phyloP scores from a whole-genome alignment of 1,284 basidiomycete species.

The Omphalotus olearius region DNA sequence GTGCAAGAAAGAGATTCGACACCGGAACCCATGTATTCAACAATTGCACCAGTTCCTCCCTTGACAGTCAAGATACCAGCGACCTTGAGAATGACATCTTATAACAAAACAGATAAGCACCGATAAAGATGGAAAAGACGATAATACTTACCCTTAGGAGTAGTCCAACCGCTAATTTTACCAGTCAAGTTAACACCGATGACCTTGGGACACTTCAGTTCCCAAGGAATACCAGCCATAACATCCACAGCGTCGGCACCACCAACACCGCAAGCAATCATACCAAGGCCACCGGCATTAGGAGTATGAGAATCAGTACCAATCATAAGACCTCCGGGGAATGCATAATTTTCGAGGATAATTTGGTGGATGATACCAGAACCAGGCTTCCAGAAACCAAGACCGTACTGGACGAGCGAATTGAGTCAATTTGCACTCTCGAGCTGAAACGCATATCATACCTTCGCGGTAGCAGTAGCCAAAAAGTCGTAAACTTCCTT shows the following conservation, averaged over 20 bases:
- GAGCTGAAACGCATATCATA: constrained; percentile 24
- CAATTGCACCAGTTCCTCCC: constrained; percentile 96
- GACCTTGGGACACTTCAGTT: constrained; percentile 98
- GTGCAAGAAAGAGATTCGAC: constrained; percentile 96
- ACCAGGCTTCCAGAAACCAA: constrained; percentile 99
- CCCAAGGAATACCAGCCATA: constrained; percentile 97
- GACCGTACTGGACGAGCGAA: constrained; percentile 67
- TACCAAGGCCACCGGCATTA: constrained; percentile 98
- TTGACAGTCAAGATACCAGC: constrained; percentile 97
- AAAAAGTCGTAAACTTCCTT: constrained; percentile 99
- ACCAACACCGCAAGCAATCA: constrained; percentile 99
- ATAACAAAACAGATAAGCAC: constrained; percentile 5
- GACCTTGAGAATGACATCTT: constrained; percentile 95
- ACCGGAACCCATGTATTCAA: constrained; percentile 93
- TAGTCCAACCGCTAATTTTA: constrained; percentile 95
- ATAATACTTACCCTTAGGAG: constrained; percentile 78
- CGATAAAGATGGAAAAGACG: not conserved
- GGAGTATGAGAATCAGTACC: constrained; percentile 99
- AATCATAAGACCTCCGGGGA: constrained; percentile 99
- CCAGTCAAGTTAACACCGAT: constrained; percentile 98
- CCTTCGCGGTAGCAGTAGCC: constrained; percentile 94
- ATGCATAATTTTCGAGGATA: constrained; percentile 98
- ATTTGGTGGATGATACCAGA: constrained; percentile 99
- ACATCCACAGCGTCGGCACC: constrained; percentile 99
- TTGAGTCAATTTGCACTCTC: not conserved